A percentile compares a stretch with the other conserved stretches of the same genome.
These are phyloP conservation scores for Cystobasidium sp. DNA, from an alignment of 1,284 basidiomycete genomes.

Conservation along the genomic window DNA sequence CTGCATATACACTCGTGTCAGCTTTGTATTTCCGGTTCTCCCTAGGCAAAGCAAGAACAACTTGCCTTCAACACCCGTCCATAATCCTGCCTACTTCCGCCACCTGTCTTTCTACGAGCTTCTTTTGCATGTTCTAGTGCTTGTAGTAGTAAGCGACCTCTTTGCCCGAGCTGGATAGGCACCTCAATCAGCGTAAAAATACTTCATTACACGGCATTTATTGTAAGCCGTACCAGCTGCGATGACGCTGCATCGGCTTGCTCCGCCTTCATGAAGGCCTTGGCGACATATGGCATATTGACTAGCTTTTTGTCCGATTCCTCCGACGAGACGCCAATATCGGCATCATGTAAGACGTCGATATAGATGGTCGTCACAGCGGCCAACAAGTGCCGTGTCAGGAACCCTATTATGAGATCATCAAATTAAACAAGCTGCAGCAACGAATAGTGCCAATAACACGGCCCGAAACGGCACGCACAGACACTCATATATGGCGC, in stretches of 20 bases:
- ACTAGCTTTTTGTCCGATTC: slow-evolving; percentile 33
- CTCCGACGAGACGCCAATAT: slow-evolving; percentile 10
- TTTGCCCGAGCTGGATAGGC: background rate
- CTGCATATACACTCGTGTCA: slow-evolving; percentile 4
- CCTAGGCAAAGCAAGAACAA: background rate
- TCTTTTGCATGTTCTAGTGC: slow-evolving; percentile 37
- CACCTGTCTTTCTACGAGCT: slow-evolving; percentile 31
- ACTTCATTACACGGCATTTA: background rate
- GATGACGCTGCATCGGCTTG: background rate
- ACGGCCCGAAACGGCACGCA: background rate
- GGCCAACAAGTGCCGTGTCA: slow-evolving; percentile 32
- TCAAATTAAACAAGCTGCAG: background rate
- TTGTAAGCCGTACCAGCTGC: background rate
- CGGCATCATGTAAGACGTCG: slow-evolving; percentile 36
- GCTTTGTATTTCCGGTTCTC: background rate
- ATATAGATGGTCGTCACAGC: slow-evolving; percentile 33
- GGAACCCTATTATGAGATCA: slow-evolving; percentile 15
- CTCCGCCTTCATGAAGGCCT: background rate
- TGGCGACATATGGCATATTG: slow-evolving; percentile 19
- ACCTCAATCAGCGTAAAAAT: background rate
- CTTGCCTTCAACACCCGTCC: slow-evolving; percentile 28
- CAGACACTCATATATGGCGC: slow-evolving; percentile 18
- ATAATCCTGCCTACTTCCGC: slow-evolving; percentile 15
- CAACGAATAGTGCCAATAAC: background rate
- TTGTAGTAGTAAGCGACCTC: slow-evolving; percentile 28